Conservation (phyloP, 192 early-diverging fungal species). For the Tieghemiomyces parasiticus region DNA sequence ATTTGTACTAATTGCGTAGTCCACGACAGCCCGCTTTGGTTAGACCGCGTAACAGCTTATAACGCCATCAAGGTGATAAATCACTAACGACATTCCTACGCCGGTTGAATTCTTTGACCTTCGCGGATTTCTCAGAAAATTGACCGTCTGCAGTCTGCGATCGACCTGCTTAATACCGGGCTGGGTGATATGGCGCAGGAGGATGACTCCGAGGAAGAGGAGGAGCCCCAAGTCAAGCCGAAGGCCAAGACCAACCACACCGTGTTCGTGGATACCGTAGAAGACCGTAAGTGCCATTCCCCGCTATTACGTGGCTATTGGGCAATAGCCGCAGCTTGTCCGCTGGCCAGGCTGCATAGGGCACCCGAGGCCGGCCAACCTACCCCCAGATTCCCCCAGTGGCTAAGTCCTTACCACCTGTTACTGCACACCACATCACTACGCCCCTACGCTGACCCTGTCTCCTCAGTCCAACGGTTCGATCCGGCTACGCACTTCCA, state of each 20-base stretch:
- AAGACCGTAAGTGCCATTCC: constrained; percentile 26
- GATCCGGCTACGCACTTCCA: constrained; percentile 69
- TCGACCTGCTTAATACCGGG: no score
- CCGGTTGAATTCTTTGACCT: no score
- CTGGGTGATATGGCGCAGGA: no score
- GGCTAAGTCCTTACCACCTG: neutral
- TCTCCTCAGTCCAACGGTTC: constrained; percentile 42
- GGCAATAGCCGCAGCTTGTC: neutral
- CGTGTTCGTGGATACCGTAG: constrained; percentile 60
- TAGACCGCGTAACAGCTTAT: no score
- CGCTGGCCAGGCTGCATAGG: neutral
- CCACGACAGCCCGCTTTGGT: no score
- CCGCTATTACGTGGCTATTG: neutral
- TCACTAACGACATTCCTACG: no score
- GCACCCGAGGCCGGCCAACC: neutral
- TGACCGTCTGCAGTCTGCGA: no score
- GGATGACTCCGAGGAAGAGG: no score
- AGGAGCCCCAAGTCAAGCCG: constrained; percentile 14
- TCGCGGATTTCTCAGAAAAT: no score
- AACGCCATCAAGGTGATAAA: no score
- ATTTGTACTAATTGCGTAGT: no score
- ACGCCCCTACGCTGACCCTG: neutral
- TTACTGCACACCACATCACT: neutral
- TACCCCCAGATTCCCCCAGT: neutral
- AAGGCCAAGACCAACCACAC: constrained; percentile 38